These are phyloP conservation scores for Omphalea diandra DNA, from an alignment of 441 rosid species.

Conservation along the genomic window DNA sequence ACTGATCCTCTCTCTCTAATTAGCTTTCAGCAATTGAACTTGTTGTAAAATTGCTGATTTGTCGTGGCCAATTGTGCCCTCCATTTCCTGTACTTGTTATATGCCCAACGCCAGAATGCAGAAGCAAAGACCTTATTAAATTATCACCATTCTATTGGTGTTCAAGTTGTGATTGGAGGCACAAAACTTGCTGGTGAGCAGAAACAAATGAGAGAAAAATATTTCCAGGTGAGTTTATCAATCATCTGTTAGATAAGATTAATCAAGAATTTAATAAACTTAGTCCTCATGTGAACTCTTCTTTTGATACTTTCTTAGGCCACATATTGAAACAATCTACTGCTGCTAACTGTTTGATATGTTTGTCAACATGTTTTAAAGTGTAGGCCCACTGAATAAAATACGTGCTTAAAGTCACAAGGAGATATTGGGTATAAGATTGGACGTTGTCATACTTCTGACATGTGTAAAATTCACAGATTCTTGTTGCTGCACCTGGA, in stretches of 20 bases:
- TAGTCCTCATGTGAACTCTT: no score
- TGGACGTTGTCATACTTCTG: constrained; percentile 15
- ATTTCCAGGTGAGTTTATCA: constrained; percentile 69
- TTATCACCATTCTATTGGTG: constrained; percentile 84
- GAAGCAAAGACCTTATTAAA: constrained; percentile 81
- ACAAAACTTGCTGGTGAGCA: constrained; percentile 82
- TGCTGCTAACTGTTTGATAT: constrained; percentile 11
- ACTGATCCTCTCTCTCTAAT: constrained; percentile 4
- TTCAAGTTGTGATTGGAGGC: constrained; percentile 96
- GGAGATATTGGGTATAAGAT: no score
- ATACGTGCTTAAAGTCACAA: no score
- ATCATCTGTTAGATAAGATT: neutral
- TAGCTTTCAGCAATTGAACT: constrained; percentile 98
- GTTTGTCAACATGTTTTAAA: no score
- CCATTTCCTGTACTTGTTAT: constrained; percentile 82
- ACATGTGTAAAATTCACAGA: constrained; percentile 47
- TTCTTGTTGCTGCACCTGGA: constrained; percentile 96
- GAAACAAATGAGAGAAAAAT: constrained; percentile 80
- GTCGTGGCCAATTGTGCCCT: constrained; percentile 62
- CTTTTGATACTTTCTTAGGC: no score
- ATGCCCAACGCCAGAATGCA: constrained; percentile 89
- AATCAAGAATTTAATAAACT: neutral
- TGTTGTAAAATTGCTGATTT: constrained; percentile 56
- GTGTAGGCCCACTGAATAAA: no score
- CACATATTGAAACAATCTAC: neutral